phyloP scores from a whole-genome alignment of 257 asterid genomes.

The Solanum corneliomulleri region DNA sequence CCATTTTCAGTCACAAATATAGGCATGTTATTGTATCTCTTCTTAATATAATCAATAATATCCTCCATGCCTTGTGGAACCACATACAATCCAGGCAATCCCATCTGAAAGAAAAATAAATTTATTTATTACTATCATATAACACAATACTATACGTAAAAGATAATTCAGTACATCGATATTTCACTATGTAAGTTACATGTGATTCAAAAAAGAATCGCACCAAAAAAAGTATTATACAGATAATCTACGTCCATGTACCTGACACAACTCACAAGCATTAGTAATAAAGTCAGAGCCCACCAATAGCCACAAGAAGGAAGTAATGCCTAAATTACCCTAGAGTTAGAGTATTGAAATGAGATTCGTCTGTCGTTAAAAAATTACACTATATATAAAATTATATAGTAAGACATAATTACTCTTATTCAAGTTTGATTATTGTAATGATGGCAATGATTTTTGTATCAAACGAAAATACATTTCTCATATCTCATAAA shows the following conservation, averaged over 20 bases:
- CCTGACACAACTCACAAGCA: not conserved
- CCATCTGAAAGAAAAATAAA: slow-evolving; percentile 26
- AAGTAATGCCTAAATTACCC: not conserved
- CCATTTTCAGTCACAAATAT: slow-evolving; percentile 71
- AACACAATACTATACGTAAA: not conserved
- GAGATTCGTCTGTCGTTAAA: not conserved
- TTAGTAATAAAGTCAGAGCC: not conserved
- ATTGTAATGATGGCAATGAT: not conserved
- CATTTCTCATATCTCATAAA: not conserved
- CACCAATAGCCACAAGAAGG: not conserved
- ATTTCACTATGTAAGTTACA: not conserved
- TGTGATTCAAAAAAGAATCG: not conserved
- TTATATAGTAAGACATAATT: not conserved
- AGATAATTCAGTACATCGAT: not conserved
- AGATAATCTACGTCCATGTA: not conserved
- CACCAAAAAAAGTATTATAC: not conserved
- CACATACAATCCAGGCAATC: slow-evolving; percentile 25
- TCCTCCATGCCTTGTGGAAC: slow-evolving; percentile 63
- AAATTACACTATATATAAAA: not conserved
- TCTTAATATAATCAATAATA: slow-evolving; percentile 32
- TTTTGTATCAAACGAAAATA: not conserved
- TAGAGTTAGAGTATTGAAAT: not conserved
- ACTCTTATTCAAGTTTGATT: not conserved
- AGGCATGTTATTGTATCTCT: slow-evolving; percentile 59
- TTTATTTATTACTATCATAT: not conserved